Percentiles rank a stretch among this genome's conserved stretches.
phyloP scores from a whole-genome alignment of 2,329 filamentous ascomycete species.

The Stemphylium beticola region DNA sequence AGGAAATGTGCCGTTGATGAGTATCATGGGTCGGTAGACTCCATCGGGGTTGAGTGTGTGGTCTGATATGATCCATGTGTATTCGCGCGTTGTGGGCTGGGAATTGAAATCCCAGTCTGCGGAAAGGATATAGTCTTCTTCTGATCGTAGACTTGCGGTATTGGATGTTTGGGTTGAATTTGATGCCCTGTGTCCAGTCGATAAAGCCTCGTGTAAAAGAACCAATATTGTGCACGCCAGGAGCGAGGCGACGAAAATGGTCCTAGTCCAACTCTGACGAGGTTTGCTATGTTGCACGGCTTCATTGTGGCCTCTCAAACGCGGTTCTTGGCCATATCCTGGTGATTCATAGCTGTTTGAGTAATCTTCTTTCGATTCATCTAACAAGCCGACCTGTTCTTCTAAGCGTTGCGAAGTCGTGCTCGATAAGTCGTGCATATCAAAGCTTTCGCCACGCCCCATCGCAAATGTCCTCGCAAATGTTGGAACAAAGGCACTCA shows the following conservation, averaged over 20 bases:
- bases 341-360: slow-evolving; percentile 3
- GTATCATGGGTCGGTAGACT: slow-evolving; percentile 50
- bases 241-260: slow-evolving; percentile 15
- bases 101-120: slow-evolving; percentile 62
- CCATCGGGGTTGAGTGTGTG: slow-evolving; percentile 65
- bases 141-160: slow-evolving; percentile 23
- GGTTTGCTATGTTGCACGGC: not conserved
- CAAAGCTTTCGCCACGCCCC: slow-evolving; percentile 11
- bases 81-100: slow-evolving; percentile 60
- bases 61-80: slow-evolving; percentile 66
- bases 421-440: slow-evolving; percentile 10
- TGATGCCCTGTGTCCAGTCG: not conserved
- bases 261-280: slow-evolving; percentile 17
- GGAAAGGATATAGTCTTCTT: slow-evolving; percentile 59
- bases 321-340: slow-evolving; percentile 18
- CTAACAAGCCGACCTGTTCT: slow-evolving; percentile 30
- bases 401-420: slow-evolving; percentile 8
- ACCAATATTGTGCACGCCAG: slow-evolving; percentile 15
- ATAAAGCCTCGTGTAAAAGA: not conserved
- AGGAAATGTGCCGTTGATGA: slow-evolving; percentile 51
- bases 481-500: not conserved
- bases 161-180: not conserved
- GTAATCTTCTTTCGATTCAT: slow-evolving; percentile 14
- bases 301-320: slow-evolving; percentile 9
- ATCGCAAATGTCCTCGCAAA: not conserved